phyloP scores from a whole-genome alignment of 345 rosid species.

The Chamaenerion angustifolium region DNA sequence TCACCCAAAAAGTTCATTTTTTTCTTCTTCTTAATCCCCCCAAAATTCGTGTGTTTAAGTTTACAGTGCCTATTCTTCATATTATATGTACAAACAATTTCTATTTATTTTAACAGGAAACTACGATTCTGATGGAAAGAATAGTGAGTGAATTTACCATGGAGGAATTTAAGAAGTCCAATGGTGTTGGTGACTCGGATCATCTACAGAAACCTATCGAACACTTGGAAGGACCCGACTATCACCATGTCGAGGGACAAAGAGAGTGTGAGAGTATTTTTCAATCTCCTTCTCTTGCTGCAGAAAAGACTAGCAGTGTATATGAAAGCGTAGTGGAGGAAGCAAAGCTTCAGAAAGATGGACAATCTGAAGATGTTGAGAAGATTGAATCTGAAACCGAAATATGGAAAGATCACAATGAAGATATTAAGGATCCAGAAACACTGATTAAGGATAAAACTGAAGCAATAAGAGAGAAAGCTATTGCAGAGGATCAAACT shows the following conservation, averaged over 20 bases:
- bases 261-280: slow-evolving; percentile 19
- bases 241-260: slow-evolving; percentile 10
- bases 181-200: slow-evolving; percentile 10
- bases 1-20: no score
- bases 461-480: slow-evolving; percentile 5
- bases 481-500: slow-evolving; percentile 1
- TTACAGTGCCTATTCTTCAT: no score
- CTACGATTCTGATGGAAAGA: slow-evolving; percentile 5
- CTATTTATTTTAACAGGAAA: not conserved
- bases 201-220: slow-evolving; percentile 24
- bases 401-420: slow-evolving; percentile 1
- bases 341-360: slow-evolving; percentile 2
- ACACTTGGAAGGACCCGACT: slow-evolving; percentile 12
- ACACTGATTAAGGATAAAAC: slow-evolving; percentile 1
- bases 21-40: no score
- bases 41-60: no score
- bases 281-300: slow-evolving; percentile 24
- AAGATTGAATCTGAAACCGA: no score
- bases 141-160: slow-evolving; percentile 7
- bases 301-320: slow-evolving; percentile 7
- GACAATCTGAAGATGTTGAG: not conserved
- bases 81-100: no score
- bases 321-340: slow-evolving; percentile 14
- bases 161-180: slow-evolving; percentile 9
- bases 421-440: not conserved